Evolutionary conservation across 306 rosid genomes (phyloP).

Genomic region (Ceratonia siliqua): DNA sequence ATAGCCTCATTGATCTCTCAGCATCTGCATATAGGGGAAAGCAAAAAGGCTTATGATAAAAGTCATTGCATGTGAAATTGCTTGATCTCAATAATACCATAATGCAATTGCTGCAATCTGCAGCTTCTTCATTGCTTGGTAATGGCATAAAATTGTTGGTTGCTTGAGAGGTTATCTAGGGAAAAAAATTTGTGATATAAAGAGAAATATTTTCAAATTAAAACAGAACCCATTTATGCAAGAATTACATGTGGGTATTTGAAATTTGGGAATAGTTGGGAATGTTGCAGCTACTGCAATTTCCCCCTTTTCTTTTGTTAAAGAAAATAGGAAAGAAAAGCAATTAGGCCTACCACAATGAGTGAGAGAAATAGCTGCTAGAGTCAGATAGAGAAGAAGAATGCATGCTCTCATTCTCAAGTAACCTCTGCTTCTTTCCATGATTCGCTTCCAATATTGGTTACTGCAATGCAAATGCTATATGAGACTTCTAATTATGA

Average conservation of each 20-base stretch:
- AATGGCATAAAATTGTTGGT: background rate
- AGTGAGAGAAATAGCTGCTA: slow-evolving; percentile 50
- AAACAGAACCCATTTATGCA: slow-evolving; percentile 12
- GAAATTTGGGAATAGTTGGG: background rate
- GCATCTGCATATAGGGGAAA: slow-evolving; percentile 50
- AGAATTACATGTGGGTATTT: background rate
- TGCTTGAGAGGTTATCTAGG: background rate
- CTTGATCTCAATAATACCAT: background rate
- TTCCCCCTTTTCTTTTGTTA: background rate
- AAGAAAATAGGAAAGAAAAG: background rate
- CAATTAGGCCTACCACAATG: slow-evolving; percentile 61
- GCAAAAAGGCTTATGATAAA: slow-evolving; percentile 1
- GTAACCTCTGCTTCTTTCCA: slow-evolving; percentile 43
- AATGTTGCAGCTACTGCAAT: background rate
- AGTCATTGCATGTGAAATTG: background rate
- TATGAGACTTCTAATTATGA: background rate
- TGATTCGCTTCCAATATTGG: slow-evolving; percentile 33
- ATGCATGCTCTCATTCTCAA: slow-evolving; percentile 37
- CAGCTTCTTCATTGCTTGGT: slow-evolving; percentile 1
- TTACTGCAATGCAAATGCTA: slow-evolving; percentile 19
- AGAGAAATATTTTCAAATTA: background rate
- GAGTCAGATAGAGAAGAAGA: slow-evolving; percentile 45
- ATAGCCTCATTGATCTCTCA: slow-evolving; percentile 45
- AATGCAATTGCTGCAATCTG: slow-evolving; percentile 9
- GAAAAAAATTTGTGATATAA: background rate